Conservation (phyloP, 1,139 yeast species). For the Pichia terricola region DNA sequence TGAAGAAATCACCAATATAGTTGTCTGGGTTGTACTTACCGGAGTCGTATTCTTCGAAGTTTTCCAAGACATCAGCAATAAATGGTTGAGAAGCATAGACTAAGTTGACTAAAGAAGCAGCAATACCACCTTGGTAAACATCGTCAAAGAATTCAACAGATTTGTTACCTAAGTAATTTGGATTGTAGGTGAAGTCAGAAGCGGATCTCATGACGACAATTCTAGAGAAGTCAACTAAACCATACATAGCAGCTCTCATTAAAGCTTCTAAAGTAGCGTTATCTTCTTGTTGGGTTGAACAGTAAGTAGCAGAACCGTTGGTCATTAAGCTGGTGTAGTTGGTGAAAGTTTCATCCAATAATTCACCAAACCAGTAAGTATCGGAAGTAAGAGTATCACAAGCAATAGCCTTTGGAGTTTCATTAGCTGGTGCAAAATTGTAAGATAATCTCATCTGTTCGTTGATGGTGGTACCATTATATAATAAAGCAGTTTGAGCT, state of each 20-base stretch:
- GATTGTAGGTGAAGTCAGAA: slow-evolving; percentile 50
- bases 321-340: slow-evolving; percentile 41
- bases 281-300: slow-evolving; percentile 62
- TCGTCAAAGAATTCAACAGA: slow-evolving; percentile 43
- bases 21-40: slow-evolving; percentile 36
- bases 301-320: slow-evolving; percentile 51
- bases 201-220: slow-evolving; percentile 55
- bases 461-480: slow-evolving; percentile 38
- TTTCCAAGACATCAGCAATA: slow-evolving; percentile 40
- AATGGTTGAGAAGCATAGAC: slow-evolving; percentile 48
- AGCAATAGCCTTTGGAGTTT: slow-evolving; percentile 38
- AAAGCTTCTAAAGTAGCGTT: slow-evolving; percentile 57
- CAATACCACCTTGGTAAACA: slow-evolving; percentile 43
- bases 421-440: slow-evolving; percentile 39
- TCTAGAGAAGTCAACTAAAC: slow-evolving; percentile 48
- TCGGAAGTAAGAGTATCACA: slow-evolving; percentile 59
- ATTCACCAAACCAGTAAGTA: slow-evolving; percentile 48
- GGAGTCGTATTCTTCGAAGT: slow-evolving; percentile 44
- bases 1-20: slow-evolving; percentile 53
- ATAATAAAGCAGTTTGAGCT: slow-evolving; percentile 36
- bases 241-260: slow-evolving; percentile 43
- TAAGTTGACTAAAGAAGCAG: slow-evolving; percentile 42
- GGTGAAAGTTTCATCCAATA: slow-evolving; percentile 41
- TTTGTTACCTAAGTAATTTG: slow-evolving; percentile 36
- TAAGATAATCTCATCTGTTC: slow-evolving; percentile 39